Evolutionary conservation across 805 yeast species (phyloP).

Genomic region (Huiozyma sinensis): DNA sequence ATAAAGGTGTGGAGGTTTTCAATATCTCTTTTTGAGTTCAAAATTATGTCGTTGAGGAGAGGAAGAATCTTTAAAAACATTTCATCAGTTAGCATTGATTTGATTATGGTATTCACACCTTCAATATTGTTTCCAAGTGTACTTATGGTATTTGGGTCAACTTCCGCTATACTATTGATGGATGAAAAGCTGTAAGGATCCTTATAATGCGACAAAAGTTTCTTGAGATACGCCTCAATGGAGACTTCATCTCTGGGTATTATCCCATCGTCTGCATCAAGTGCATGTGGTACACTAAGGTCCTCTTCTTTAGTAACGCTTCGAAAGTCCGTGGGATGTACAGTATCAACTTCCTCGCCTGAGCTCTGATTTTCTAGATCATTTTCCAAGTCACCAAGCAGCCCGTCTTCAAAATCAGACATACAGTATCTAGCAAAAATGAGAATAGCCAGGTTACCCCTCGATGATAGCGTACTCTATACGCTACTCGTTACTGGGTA

Average conservation of each 20-base stretch:
- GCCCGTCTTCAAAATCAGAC: conserved; percentile 8
- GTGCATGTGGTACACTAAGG: too few species aligned
- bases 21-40: conserved; percentile 47
- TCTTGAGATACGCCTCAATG: too few species aligned
- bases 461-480: too few species aligned
- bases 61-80: conserved; percentile 30
- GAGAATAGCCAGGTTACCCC: too few species aligned
- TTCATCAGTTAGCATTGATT: background rate
- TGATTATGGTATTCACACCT: background rate
- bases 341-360: too few species aligned
- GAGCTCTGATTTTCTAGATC: conserved; percentile 16
- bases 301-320: too few species aligned
- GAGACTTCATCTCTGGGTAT: too few species aligned
- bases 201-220: too few species aligned
- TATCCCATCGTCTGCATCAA: too few species aligned
- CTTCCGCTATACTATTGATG: conserved; percentile 2
- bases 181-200: background rate
- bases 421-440: background rate
- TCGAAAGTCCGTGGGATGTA: too few species aligned
- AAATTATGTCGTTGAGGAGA: conserved; percentile 43
- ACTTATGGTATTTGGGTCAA: conserved; percentile 1
- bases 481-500: too few species aligned
- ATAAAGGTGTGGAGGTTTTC: conserved; percentile 37
- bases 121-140: background rate
- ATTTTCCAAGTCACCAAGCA: conserved; percentile 28